Conservation (phyloP, 331 rosid genomes). For the Erythrophleum ivorense region DNA sequence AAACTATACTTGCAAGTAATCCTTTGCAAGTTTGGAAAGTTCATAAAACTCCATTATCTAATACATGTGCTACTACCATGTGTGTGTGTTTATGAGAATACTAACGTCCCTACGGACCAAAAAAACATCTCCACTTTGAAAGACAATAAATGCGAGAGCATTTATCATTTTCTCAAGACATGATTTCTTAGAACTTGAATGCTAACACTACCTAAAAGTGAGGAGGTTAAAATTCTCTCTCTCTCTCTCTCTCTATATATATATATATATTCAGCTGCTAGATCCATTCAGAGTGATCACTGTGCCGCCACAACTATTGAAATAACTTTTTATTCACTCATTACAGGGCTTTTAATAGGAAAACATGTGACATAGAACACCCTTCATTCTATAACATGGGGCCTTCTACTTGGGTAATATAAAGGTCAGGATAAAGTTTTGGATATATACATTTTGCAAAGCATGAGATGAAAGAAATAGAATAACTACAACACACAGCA, state of each 20-base stretch:
- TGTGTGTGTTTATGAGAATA: too few relatives aligned
- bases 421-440: background rate
- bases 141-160: too few relatives aligned
- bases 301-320: background rate
- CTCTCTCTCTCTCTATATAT: too few relatives aligned
- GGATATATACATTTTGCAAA: background rate
- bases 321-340: background rate
- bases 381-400: background rate
- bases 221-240: too few relatives aligned
- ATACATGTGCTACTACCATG: background rate
- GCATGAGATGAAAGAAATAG: background rate
- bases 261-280: too few relatives aligned
- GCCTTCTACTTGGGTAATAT: background rate
- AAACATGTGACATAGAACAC: background rate
- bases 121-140: too few relatives aligned
- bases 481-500: background rate
- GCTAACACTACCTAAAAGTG: too few relatives aligned
- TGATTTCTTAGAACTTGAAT: too few relatives aligned
- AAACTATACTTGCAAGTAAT: background rate
- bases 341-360: background rate
- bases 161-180: too few relatives aligned
- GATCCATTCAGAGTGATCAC: background rate
- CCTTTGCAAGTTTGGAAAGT: background rate
- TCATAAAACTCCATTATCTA: background rate
- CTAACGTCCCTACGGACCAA: too few relatives aligned